phyloP scores from a whole-genome alignment of 345 rosid species.

The Eucalyptus sp. region DNA sequence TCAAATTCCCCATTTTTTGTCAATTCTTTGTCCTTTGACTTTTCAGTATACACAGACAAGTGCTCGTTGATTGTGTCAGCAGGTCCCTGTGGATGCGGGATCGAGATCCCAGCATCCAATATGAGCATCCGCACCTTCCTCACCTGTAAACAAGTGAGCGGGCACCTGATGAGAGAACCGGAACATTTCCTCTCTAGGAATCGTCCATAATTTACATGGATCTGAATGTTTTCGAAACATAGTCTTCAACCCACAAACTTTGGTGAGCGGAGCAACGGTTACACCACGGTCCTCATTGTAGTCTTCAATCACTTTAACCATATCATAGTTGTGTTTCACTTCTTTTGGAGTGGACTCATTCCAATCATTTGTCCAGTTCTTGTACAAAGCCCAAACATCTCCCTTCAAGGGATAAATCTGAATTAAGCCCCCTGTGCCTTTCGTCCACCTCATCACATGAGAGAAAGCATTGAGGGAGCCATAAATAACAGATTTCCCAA shows the following conservation, averaged over 20 bases:
- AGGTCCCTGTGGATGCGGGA: conserved; percentile 27
- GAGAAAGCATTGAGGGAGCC: conserved; percentile 37
- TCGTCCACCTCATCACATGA: conserved; percentile 13
- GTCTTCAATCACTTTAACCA: conserved; percentile 54
- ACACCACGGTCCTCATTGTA: conserved; percentile 26
- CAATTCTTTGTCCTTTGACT: background rate
- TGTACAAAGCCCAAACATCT: conserved; percentile 48
- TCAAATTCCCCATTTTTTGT: background rate
- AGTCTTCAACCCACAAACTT: conserved; percentile 37
- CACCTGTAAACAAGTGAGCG: conserved; percentile 28
- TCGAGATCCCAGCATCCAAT: conserved; percentile 53
- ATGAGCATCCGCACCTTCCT: conserved; percentile 34
- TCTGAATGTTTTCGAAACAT: conserved; percentile 19
- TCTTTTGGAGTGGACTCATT: conserved; percentile 20
- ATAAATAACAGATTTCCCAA: conserved; percentile 22
- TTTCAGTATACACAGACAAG: background rate
- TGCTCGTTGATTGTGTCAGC: background rate
- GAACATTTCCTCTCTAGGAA: conserved; percentile 40
- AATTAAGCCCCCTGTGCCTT: conserved; percentile 27
- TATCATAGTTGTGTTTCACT: conserved; percentile 20
- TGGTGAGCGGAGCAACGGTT: conserved; percentile 25
- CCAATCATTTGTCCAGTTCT: conserved; percentile 57
- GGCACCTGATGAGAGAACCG: conserved; percentile 65
- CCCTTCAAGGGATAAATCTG: conserved; percentile 46
- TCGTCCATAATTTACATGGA: conserved; percentile 1